phyloP scores from a whole-genome alignment of 148 eudicot genomes.

The Beta vulgaris region DNA sequence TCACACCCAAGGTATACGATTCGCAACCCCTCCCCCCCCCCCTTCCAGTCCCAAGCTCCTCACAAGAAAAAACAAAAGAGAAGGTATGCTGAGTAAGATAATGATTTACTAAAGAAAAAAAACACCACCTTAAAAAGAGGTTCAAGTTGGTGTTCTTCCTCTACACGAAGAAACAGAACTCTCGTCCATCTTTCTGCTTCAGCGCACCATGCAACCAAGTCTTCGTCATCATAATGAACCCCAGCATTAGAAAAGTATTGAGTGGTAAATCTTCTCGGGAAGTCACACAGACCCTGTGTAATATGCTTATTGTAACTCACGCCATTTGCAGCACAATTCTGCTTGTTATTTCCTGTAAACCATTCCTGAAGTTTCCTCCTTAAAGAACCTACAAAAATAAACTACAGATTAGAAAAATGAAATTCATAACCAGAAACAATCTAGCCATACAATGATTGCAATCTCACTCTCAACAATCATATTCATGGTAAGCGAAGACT shows the following conservation, averaged over 20 bases:
- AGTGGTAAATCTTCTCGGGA: slow-evolving; percentile 44
- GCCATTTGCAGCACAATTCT: slow-evolving; percentile 24
- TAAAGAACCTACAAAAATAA: slow-evolving; percentile 56
- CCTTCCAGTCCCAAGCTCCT: too few relatives aligned
- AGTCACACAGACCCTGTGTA: slow-evolving; percentile 43
- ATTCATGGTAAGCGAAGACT: not conserved
- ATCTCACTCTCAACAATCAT: not conserved
- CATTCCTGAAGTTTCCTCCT: slow-evolving; percentile 58
- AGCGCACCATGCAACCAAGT: slow-evolving; percentile 65
- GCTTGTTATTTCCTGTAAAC: slow-evolving; percentile 44
- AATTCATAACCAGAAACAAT: not conserved
- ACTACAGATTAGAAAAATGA: not conserved
- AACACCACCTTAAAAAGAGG: slow-evolving; percentile 54
- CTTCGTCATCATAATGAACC: slow-evolving; percentile 65
- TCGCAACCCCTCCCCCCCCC: too few relatives aligned
- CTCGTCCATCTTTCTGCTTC: slow-evolving; percentile 91
- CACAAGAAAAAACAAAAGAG: not conserved
- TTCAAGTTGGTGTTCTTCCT: slow-evolving; percentile 47
- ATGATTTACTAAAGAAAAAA: not conserved
- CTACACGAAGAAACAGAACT: slow-evolving; percentile 63
- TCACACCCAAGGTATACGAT: too few relatives aligned
- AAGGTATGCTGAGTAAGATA: slow-evolving; percentile 4
- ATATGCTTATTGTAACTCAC: slow-evolving; percentile 32
- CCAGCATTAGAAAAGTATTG: slow-evolving; percentile 25
- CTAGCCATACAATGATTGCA: not conserved